These are phyloP conservation scores for Annulohypoxylon moriforme DNA, from an alignment of 495 filamentous ascomycete genomes.

Conservation along the genomic window DNA sequence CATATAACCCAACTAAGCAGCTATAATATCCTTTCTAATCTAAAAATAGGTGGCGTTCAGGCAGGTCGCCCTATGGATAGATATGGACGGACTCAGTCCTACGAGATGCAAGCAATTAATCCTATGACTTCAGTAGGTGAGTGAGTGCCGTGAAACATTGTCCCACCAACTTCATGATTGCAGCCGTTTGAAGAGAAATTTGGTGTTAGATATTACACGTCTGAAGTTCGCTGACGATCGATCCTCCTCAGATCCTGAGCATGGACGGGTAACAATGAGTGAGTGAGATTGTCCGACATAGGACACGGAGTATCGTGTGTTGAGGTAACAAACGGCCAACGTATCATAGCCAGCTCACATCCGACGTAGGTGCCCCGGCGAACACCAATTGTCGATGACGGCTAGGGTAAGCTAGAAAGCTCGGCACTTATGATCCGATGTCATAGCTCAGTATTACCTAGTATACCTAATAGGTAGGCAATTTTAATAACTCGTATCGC, in stretches of 20 bases:
- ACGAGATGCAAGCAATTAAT: constrained; percentile 2
- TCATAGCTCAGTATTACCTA: background rate
- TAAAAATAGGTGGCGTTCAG: constrained; percentile 7
- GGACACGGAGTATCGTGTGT: background rate
- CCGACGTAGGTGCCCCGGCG: background rate
- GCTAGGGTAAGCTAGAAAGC: background rate
- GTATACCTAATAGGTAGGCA: background rate
- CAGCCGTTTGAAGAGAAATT: background rate
- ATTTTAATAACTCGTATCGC: constrained; percentile 1
- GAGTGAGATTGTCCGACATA: background rate
- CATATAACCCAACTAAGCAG: background rate
- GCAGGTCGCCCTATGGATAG: background rate
- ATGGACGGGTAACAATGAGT: background rate
- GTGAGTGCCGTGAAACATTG: constrained; percentile 7
- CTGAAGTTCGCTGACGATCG: background rate
- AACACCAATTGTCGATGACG: background rate
- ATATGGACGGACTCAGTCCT: background rate
- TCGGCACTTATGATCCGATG: background rate
- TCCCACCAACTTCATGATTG: constrained; percentile 5
- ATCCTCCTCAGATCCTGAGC: background rate
- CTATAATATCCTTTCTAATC: background rate
- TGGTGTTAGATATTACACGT: constrained; percentile 8
- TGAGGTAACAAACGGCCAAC: background rate
- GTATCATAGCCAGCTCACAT: constrained; percentile 4
- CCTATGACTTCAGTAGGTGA: background rate